Conservation (phyloP, 2,329 filamentous ascomycete genomes). For the Blastomyces percursus region DNA sequence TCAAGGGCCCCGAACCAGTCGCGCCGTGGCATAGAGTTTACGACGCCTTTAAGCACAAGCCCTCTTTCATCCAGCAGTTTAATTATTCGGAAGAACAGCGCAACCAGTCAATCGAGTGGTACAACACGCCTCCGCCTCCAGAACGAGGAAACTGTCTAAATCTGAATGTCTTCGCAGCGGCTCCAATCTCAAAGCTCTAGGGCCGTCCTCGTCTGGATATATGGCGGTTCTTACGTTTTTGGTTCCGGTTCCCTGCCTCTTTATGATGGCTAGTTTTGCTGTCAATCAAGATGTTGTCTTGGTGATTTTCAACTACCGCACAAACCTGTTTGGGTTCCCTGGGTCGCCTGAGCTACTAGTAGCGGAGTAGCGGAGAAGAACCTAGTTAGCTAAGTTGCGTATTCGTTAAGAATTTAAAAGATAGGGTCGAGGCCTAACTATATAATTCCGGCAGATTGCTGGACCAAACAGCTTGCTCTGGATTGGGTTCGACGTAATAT, state of each 20-base stretch:
- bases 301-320: constrained; percentile 24
- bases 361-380: constrained; percentile 15
- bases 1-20: constrained; percentile 17
- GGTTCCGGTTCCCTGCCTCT: constrained; percentile 14
- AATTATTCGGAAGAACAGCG: constrained; percentile 19
- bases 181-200: constrained; percentile 9
- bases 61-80: constrained; percentile 19
- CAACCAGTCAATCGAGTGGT: constrained; percentile 20
- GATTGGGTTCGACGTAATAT: constrained; percentile 11
- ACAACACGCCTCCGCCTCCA: constrained; percentile 15
- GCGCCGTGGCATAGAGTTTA: constrained; percentile 12
- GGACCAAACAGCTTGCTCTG: constrained; percentile 17
- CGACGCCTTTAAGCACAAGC: constrained; percentile 18
- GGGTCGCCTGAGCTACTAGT: constrained; percentile 27
- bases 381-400: constrained; percentile 7
- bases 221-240: constrained; percentile 19
- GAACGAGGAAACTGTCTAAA: constrained; percentile 26
- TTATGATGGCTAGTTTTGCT: constrained; percentile 23
- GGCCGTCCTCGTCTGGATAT: constrained; percentile 24
- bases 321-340: constrained; percentile 34
- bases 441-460: constrained; percentile 15
- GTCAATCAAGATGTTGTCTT: constrained; percentile 23
- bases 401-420: background rate
- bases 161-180: constrained; percentile 22
- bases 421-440: constrained; percentile 6